Conservation (phyloP, 805 yeast species). For the Teunomyces stri region DNA sequence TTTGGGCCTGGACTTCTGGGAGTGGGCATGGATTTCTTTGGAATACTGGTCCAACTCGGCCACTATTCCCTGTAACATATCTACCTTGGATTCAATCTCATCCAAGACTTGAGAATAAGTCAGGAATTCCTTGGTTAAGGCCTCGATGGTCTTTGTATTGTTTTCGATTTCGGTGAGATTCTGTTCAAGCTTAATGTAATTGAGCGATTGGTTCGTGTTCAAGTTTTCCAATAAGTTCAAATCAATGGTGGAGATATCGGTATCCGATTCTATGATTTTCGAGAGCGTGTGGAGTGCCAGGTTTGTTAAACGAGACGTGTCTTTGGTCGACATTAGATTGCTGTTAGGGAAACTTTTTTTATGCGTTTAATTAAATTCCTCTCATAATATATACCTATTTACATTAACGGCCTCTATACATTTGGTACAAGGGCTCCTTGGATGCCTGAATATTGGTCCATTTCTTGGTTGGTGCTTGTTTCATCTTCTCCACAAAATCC, state of each 20-base stretch:
- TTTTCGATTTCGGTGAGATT: conserved; percentile 42
- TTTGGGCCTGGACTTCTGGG: not conserved
- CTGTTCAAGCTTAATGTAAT: conserved; percentile 45
- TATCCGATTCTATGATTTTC: conserved; percentile 37
- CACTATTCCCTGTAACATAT: conserved; percentile 44
- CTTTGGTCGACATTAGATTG: conserved; percentile 25
- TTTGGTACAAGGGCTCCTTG: conserved; percentile 49
- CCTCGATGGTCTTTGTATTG: conserved; percentile 31
- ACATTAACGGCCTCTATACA: conserved; percentile 59
- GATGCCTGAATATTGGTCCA: conserved; percentile 54
- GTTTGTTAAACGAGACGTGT: conserved; percentile 25
- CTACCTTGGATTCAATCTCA: conserved; percentile 34
- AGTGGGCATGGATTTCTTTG: conserved; percentile 29
- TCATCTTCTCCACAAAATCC: conserved; percentile 54
- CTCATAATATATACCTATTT: not conserved
- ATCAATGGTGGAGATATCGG: conserved; percentile 41
- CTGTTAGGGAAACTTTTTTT: not conserved
- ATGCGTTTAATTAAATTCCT: not conserved
- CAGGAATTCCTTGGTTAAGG: conserved; percentile 17
- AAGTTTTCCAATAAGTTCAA: conserved; percentile 51
- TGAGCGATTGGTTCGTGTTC: conserved; percentile 57
- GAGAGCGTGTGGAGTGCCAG: conserved; percentile 30
- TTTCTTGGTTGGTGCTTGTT: conserved; percentile 63
- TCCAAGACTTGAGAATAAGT: conserved; percentile 19
- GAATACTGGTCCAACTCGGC: conserved; percentile 64